A percentile compares a stretch with the other conserved stretches of the same genome.
phyloP scores from a whole-genome alignment of 208 protist species.

The Leishmania aethiopica region DNA sequence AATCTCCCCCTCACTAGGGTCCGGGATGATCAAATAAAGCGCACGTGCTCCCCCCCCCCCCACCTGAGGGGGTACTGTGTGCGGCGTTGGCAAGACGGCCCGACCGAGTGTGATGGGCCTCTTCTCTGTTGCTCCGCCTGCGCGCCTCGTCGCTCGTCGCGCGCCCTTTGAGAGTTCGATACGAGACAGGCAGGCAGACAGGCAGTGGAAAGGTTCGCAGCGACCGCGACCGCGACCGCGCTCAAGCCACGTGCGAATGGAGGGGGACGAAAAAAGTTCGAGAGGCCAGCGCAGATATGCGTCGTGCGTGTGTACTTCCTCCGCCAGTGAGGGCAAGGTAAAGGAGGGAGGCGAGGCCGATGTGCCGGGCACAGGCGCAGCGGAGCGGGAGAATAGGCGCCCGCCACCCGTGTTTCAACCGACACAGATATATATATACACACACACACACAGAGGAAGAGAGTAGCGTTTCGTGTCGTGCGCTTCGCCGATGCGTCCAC shows the following conservation, averaged over 20 bases:
- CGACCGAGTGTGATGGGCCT: background rate
- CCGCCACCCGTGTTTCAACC: background rate
- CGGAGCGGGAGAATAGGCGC: background rate
- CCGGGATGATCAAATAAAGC: background rate
- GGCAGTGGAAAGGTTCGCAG: background rate
- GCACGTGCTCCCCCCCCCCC: background rate
- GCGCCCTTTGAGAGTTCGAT: background rate
- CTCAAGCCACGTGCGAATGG: background rate
- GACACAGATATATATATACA: background rate
- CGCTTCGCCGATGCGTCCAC: background rate
- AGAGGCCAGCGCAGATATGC: background rate
- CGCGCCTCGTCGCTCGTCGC: background rate
- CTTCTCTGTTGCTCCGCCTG: background rate
- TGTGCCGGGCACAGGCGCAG: background rate
- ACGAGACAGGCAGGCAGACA: background rate
- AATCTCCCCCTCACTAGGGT: background rate
- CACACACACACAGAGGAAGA: background rate
- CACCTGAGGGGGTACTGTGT: background rate
- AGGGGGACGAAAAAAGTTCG: background rate
- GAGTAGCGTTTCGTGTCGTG: background rate
- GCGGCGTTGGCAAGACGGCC: background rate
- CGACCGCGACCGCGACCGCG: background rate
- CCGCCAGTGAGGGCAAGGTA: background rate
- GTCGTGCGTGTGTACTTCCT: background rate
- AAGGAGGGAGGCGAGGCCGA: background rate